Conservation (phyloP, 2,329 filamentous ascomycete genomes). For the Exophiala spinifera region DNA sequence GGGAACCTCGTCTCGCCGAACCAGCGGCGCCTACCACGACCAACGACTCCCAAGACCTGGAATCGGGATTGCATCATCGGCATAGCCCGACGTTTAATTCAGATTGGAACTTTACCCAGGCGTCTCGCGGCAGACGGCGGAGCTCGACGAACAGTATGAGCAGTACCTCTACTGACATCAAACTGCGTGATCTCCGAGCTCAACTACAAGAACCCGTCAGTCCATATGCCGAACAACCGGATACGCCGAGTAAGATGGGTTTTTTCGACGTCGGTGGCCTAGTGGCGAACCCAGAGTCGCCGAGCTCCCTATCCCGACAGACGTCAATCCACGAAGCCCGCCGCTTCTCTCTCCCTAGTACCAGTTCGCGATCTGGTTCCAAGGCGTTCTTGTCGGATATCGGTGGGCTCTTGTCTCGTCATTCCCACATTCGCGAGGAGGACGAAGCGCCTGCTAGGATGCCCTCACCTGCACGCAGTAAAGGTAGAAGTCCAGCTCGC, state of each 20-base stretch:
- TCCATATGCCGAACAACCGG: slow-evolving; percentile 13
- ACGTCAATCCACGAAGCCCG: slow-evolving; percentile 21
- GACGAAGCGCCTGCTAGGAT: slow-evolving; percentile 13
- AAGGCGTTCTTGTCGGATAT: slow-evolving; percentile 29
- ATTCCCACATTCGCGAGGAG: slow-evolving; percentile 20
- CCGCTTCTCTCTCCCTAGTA: slow-evolving; percentile 5
- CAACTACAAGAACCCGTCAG: slow-evolving; percentile 4
- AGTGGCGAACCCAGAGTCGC: slow-evolving; percentile 48
- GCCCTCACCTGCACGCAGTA: slow-evolving; percentile 3
- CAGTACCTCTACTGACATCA: slow-evolving; percentile 26
- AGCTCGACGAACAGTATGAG: slow-evolving; percentile 19
- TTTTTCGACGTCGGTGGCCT: slow-evolving; percentile 85
- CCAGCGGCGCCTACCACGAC: slow-evolving; percentile 9
- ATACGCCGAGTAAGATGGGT: slow-evolving; percentile 54
- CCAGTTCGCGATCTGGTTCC: slow-evolving; percentile 18
- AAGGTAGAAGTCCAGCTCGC: slow-evolving; percentile 12
- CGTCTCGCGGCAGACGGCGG: slow-evolving; percentile 8
- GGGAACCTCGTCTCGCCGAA: slow-evolving; percentile 20
- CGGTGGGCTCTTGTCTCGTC: slow-evolving; percentile 26
- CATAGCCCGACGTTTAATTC: slow-evolving; percentile 27
- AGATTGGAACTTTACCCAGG: slow-evolving; percentile 24
- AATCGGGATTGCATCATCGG: slow-evolving; percentile 28
- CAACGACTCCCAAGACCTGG: slow-evolving; percentile 6
- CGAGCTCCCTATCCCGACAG: slow-evolving; percentile 32
- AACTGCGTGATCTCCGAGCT: slow-evolving; percentile 19